Percentiles rank a stretch among this genome's conserved stretches.
phyloP scores from a whole-genome alignment of 176 grass and related monocot genomes.

The Neostapfia colusana region DNA sequence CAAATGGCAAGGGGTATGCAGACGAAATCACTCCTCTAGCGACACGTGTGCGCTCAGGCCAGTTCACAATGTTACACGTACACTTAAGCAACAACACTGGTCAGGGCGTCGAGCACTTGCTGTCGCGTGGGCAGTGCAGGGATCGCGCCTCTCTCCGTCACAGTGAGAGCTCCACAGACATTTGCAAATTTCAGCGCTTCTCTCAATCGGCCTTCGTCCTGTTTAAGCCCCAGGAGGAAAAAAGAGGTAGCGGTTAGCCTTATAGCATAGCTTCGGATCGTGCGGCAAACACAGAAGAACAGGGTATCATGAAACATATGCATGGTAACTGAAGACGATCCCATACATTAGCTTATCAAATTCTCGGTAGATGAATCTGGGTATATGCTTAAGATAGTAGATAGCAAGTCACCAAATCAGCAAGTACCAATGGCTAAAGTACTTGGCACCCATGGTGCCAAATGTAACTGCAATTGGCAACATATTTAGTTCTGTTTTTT shows the following conservation, averaged over 20 bases:
- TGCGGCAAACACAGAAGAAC: not conserved
- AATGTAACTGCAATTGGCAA: constrained; percentile 10
- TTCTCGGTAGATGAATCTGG: not conserved
- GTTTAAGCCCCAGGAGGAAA: constrained; percentile 25
- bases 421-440: not conserved
- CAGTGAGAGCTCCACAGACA: constrained; percentile 78
- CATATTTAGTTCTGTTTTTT: too few species aligned
- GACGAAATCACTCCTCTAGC: constrained; percentile 21
- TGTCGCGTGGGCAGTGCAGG: constrained; percentile 75
- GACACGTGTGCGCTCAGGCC: not conserved
- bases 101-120: constrained; percentile 68
- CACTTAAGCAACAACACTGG: constrained; percentile 49
- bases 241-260: not conserved
- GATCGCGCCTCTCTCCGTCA: constrained; percentile 83
- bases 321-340: not conserved
- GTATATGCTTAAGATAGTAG: not conserved
- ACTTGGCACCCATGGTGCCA: not conserved
- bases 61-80: not conserved
- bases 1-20: constrained; percentile 6
- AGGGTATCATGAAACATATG: not conserved
- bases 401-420: not conserved
- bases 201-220: constrained; percentile 74
- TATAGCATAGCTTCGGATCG: not conserved
- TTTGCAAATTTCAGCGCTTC: constrained; percentile 94
- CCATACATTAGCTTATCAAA: not conserved